A percentile compares a stretch with the other conserved stretches of the same genome.
Conservation (phyloP, 352 stramenopile genomes). For the Globisporangium nunn region DNA sequence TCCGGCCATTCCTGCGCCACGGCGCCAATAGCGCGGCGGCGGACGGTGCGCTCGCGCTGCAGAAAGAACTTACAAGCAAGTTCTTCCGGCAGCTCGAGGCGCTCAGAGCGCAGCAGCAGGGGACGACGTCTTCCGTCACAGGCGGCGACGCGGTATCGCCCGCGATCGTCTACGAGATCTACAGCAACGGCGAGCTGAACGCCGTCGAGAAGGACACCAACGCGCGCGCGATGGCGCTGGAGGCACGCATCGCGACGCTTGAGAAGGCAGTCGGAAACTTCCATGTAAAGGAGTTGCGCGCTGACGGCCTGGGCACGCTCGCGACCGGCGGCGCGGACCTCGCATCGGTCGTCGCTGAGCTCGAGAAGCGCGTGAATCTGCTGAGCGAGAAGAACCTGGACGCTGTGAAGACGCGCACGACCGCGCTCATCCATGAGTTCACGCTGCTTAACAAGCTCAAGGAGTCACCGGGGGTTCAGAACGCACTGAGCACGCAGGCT, state of each 20-base stretch:
- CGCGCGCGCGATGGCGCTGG: slow-evolving; percentile 45
- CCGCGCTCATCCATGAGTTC: slow-evolving; percentile 70
- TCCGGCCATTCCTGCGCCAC: slow-evolving; percentile 47
- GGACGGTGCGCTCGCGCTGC: slow-evolving; percentile 42
- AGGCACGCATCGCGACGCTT: slow-evolving; percentile 50
- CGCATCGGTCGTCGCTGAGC: slow-evolving; percentile 34
- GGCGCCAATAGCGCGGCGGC: slow-evolving; percentile 6
- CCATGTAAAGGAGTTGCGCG: slow-evolving; percentile 36
- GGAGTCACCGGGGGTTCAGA: slow-evolving; percentile 53
- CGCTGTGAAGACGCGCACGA: slow-evolving; percentile 68
- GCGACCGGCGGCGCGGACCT: slow-evolving; percentile 23
- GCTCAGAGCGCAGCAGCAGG: slow-evolving; percentile 35
- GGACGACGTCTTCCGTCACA: slow-evolving; percentile 6
- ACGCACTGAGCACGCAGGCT: slow-evolving; percentile 42
- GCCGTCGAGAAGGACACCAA: slow-evolving; percentile 61
- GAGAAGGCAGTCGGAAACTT: slow-evolving; percentile 53
- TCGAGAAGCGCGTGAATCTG: slow-evolving; percentile 63
- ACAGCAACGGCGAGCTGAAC: slow-evolving; percentile 69
- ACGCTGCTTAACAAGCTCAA: slow-evolving; percentile 76
- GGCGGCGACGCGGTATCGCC: neutral
- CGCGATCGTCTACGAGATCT: slow-evolving; percentile 76
- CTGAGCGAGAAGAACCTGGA: slow-evolving; percentile 76
- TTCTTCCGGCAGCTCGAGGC: slow-evolving; percentile 67
- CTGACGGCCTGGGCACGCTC: slow-evolving; percentile 30
- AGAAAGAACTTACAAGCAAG: slow-evolving; percentile 60